phyloP scores from a whole-genome alignment of 768 basidiomycete species.

The Lentinus brumalis region DNA sequence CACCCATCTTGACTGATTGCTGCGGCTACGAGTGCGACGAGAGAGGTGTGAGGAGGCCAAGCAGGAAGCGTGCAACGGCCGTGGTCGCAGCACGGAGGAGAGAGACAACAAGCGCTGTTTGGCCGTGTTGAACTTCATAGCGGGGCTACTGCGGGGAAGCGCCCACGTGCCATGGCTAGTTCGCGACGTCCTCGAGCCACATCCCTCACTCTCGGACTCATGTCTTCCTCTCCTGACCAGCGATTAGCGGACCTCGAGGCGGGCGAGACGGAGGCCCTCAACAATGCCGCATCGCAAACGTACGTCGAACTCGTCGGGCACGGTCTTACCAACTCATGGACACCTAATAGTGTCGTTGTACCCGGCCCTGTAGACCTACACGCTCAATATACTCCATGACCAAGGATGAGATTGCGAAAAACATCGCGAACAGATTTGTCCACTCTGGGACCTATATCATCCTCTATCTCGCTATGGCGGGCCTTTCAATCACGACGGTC shows the following conservation, averaged over 20 bases:
- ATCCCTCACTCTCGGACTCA: conserved; percentile 17
- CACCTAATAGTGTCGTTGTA: conserved; percentile 24
- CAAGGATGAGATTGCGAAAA: conserved; percentile 78
- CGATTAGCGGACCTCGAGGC: conserved; percentile 33
- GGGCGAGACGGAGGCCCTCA: conserved; percentile 33
- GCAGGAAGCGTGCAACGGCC: conserved; percentile 9
- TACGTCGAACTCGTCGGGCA: conserved; percentile 21
- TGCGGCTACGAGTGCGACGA: conserved; percentile 2
- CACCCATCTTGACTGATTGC: conserved; percentile 81
- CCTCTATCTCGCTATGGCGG: conserved; percentile 88
- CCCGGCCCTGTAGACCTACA: conserved; percentile 50
- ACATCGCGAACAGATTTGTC: conserved; percentile 88
- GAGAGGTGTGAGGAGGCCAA: conserved; percentile 14
- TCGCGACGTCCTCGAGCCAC: conserved; percentile 14
- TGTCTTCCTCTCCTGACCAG: conserved; percentile 29
- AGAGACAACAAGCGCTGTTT: conserved; percentile 31
- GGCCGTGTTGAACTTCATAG: conserved; percentile 30
- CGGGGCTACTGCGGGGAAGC: neutral
- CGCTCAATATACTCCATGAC: conserved; percentile 87
- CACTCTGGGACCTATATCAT: conserved; percentile 87
- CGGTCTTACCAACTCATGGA: conserved; percentile 21
- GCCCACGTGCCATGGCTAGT: conserved; percentile 16
- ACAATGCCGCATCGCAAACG: conserved; percentile 24
- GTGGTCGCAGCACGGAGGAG: conserved; percentile 10
- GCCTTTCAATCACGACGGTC: conserved; percentile 83